Evolutionary conservation across 2,329 filamentous ascomycete species (phyloP).

Genomic region (Penicillium thymicola): DNA sequence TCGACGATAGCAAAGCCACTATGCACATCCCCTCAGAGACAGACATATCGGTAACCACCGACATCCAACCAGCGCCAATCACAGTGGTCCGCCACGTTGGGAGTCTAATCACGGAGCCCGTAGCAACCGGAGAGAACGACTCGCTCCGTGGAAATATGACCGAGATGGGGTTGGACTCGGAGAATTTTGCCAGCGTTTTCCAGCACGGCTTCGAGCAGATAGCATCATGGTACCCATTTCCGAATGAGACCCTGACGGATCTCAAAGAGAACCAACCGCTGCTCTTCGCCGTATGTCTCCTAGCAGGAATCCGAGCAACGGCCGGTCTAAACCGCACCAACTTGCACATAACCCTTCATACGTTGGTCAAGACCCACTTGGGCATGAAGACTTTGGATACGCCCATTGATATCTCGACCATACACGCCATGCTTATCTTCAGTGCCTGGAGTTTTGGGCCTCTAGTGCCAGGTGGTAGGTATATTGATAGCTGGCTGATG

Average conservation of each 20-base stretch:
- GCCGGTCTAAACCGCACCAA: constrained; percentile 5
- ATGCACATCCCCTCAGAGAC: neutral
- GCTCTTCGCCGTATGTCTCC: constrained; percentile 7
- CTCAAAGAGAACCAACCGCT: constrained; percentile 8
- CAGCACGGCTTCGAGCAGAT: constrained; percentile 9
- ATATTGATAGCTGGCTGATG: constrained; percentile 12
- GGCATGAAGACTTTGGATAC: constrained; percentile 6
- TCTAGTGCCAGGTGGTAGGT: constrained; percentile 3
- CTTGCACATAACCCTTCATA: constrained; percentile 4
- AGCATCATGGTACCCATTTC: constrained; percentile 8
- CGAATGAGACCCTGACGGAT: constrained; percentile 3
- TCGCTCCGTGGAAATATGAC: constrained; percentile 5
- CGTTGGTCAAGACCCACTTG: constrained; percentile 8
- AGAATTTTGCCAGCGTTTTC: constrained; percentile 2
- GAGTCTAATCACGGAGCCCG: constrained; percentile 8
- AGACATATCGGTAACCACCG: neutral
- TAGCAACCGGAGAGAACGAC: constrained; percentile 3
- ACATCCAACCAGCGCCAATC: constrained; percentile 9
- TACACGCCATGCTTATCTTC: constrained; percentile 8
- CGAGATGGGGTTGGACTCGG: constrained; percentile 7
- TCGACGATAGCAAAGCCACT: neutral
- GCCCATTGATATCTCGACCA: constrained; percentile 6
- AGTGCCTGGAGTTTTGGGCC: constrained; percentile 9
- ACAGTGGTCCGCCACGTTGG: constrained; percentile 10
- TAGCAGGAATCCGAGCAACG: constrained; percentile 7